phyloP scores from a whole-genome alignment of 176 grass and related monocot genomes.

The Olyra latifolia region DNA sequence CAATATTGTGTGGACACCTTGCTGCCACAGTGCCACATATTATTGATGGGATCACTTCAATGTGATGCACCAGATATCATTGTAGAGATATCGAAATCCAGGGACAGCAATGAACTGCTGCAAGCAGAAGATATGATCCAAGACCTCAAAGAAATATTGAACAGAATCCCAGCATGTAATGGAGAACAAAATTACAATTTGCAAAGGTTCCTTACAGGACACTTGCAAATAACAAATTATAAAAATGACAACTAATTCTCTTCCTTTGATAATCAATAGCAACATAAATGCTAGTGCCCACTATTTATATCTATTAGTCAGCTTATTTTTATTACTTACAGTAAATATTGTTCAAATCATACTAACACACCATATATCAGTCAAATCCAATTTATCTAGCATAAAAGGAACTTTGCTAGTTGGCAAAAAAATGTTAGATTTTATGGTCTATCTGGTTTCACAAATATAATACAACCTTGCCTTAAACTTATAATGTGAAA shows the following conservation, averaged over 20 bases:
- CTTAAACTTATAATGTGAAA: not conserved
- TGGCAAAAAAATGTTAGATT: not conserved
- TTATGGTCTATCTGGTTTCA: not conserved
- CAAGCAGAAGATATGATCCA: not conserved
- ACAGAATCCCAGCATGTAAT: not conserved
- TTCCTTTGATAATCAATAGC: not conserved
- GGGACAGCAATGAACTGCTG: not conserved
- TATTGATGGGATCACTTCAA: not conserved
- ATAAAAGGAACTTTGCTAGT: slow-evolving; percentile 20
- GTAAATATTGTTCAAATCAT: not conserved
- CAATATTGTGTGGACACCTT: not conserved
- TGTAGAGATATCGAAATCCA: not conserved
- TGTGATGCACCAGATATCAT: not conserved
- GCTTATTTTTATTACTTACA: not conserved
- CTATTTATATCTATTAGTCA: not conserved
- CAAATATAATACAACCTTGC: not conserved
- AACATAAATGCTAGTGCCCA: not conserved
- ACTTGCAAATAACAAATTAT: not conserved
- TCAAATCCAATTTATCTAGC: slow-evolving; percentile 2
- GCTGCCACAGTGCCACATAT: not conserved
- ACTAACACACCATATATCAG: not conserved
- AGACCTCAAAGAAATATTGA: not conserved
- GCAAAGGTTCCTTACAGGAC: not conserved
- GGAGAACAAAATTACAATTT: not conserved
- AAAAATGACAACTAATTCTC: not conserved